Evolutionary conservation across 148 eudicot genomes (phyloP), one percentile per base, ranked within the genome.

Genomic region (Arctostaphylos glauca): DNA sequence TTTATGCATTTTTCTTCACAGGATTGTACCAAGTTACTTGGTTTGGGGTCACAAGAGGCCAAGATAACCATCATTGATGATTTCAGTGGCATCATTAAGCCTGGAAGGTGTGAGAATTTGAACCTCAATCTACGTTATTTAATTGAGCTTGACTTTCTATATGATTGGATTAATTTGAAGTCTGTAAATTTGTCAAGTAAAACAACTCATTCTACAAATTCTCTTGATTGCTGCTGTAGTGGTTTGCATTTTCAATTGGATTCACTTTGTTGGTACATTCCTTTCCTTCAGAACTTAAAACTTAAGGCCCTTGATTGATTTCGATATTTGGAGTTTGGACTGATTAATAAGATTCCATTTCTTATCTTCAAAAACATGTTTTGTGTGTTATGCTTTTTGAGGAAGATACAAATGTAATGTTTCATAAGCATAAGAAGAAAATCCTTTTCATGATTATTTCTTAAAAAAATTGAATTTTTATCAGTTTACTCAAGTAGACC

Each of bases 51-150:
- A 54, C 88, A 80, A 80, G 87, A 84, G 38, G 38, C 38, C 38
- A 31, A 31, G 38, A 31, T 31, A 31, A 31, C 38, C 38, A 31
- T 31, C 38, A 3, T 56, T 56, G 60, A n/a, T 50, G 7, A 54
- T 94, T 89, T 88, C 85, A 91, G 90, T 81, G 98, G 98, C 55
- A 82, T 89, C 60, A 86, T 91, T 77, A 91, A 89, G 88, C 95
- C 98, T 49, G 93, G 95, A 84, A 92, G 98, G 95, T 94, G 79
- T 82, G 71, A 15, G 6, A 67, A 1, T 9, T 44, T 79, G 71
- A 60, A 79, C 3, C 13, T 23, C 48, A 19, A 47, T 38, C 12
- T 7, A 54, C 9, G 9, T 64, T 5, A 19, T 64, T 18, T 64
- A 5, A 5, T 31, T 19, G 3, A n/a, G 5, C 6, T 64, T 31